Evolutionary conservation across 495 filamentous ascomycete species (phyloP).

Genomic region (Xylaria venustula): DNA sequence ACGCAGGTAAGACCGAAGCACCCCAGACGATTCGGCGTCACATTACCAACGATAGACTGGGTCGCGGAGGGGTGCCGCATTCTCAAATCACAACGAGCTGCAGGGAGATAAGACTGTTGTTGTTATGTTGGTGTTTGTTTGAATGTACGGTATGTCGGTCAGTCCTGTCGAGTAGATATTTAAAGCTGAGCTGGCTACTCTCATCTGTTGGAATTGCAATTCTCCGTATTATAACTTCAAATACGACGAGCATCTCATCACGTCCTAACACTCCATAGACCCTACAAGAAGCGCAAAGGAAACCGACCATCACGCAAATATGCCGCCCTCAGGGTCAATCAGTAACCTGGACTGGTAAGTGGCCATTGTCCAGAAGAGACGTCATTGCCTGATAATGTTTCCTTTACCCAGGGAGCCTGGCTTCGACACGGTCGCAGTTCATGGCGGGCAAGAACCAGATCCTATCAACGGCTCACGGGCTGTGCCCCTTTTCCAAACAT

Average conservation of each 20-base stretch:
- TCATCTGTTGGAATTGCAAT: neutral
- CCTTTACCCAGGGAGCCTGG: constrained; percentile 29
- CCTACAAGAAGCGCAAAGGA: neutral
- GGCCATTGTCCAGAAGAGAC: neutral
- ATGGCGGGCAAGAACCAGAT: constrained; percentile 43
- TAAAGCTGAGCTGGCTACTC: neutral
- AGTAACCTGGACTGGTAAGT: constrained; percentile 32
- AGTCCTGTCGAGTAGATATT: neutral
- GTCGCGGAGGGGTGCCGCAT: neutral
- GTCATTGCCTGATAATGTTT: constrained; percentile 15
- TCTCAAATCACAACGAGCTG: constrained; percentile 1
- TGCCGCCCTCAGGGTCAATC: constrained; percentile 32
- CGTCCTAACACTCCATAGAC: neutral
- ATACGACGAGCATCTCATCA: neutral
- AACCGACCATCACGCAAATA: constrained; percentile 9
- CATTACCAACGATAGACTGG: neutral
- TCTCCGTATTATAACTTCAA: neutral
- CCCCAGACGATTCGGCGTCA: constrained; percentile 6
- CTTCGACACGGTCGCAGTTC: constrained; percentile 40
- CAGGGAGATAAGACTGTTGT: neutral
- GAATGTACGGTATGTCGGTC: too few species aligned
- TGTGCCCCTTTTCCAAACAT: constrained; percentile 40
- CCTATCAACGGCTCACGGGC: constrained; percentile 43
- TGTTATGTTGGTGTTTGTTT: neutral
- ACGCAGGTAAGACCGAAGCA: constrained; percentile 9